These are phyloP conservation scores for Fraxinus greggii DNA, from an alignment of 305 asterid genomes.

Conservation along the genomic window DNA sequence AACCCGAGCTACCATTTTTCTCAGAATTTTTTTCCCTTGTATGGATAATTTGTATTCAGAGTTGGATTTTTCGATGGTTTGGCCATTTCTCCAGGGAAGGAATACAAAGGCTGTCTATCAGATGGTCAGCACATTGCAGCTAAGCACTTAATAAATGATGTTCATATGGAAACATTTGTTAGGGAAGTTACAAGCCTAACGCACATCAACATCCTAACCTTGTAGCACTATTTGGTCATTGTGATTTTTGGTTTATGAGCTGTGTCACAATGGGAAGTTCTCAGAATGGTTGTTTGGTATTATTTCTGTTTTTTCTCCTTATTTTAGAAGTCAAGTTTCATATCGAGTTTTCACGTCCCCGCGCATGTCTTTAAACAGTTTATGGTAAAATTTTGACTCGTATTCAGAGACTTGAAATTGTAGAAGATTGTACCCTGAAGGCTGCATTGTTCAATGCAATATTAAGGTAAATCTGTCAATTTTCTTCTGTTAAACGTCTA, in stretches of 20 bases:
- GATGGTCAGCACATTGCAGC: conserved; percentile 55
- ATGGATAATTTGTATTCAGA: background rate
- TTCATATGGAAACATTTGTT: conserved; percentile 73
- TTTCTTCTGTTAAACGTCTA: background rate
- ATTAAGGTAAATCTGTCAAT: conserved; percentile 47
- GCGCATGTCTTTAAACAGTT: conserved; percentile 29
- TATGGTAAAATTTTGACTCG: conserved; percentile 55
- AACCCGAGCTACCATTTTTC: background rate
- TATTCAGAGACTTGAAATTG: conserved; percentile 63
- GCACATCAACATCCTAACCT: conserved; percentile 77
- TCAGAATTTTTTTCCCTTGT: background rate
- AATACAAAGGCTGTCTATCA: conserved; percentile 57
- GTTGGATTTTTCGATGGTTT: conserved; percentile 6
- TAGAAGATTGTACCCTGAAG: conserved; percentile 65
- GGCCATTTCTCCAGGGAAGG: conserved; percentile 53
- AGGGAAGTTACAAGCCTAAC: conserved; percentile 76
- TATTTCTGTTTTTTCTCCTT: background rate
- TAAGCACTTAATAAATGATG: conserved; percentile 73
- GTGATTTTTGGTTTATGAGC: conserved; percentile 75
- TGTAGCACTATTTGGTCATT: conserved; percentile 60
- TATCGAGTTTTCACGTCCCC: background rate
- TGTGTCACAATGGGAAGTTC: conserved; percentile 67
- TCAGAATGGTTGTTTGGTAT: conserved; percentile 79
- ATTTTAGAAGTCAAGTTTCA: background rate
- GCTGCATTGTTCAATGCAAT: conserved; percentile 78